Evolutionary conservation across 345 rosid genomes (phyloP).

Genomic region (Hirschfeldia incana): DNA sequence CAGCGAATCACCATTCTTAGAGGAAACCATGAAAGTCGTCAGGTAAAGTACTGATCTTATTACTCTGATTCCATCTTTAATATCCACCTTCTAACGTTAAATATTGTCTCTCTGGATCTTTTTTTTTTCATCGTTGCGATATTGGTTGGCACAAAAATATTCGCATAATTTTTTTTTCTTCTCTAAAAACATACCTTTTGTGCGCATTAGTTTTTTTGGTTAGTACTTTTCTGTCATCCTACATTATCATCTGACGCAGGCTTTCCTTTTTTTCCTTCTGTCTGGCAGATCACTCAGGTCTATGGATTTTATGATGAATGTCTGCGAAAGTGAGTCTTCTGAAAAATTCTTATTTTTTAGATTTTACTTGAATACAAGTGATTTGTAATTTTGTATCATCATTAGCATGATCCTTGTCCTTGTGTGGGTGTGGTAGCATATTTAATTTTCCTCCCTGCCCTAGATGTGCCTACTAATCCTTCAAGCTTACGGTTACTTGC

Average conservation of each 20-base stretch:
- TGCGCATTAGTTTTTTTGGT: constrained; percentile 13
- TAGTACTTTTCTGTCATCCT: neutral
- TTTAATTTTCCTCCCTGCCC: neutral
- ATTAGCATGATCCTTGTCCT: neutral
- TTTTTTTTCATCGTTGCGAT: neutral
- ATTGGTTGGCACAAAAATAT: constrained; percentile 9
- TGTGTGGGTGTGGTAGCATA: neutral
- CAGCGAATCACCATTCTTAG: constrained; percentile 93
- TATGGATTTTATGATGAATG: constrained; percentile 99
- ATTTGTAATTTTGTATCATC: neutral
- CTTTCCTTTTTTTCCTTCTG: constrained; percentile 8
- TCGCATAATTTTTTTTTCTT: neutral
- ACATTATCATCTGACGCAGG: constrained; percentile 13
- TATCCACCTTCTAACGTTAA: constrained; percentile 9
- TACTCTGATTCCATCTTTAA: neutral
- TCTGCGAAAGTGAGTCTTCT: constrained; percentile 85
- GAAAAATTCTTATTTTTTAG: constrained; percentile 6
- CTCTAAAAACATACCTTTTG: constrained; percentile 1
- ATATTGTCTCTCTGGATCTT: neutral
- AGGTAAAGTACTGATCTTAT: constrained; percentile 49
- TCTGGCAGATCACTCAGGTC: constrained; percentile 92
- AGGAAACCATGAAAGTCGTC: constrained; percentile 99
- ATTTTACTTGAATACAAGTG: constrained; percentile 11
- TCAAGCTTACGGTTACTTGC: constrained; percentile 21
- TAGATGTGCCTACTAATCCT: constrained; percentile 7